A percentile compares a stretch with the other conserved stretches of the same genome.
phyloP scores from a whole-genome alignment of 345 rosid genomes.

The Gossypium rotundifolium region DNA sequence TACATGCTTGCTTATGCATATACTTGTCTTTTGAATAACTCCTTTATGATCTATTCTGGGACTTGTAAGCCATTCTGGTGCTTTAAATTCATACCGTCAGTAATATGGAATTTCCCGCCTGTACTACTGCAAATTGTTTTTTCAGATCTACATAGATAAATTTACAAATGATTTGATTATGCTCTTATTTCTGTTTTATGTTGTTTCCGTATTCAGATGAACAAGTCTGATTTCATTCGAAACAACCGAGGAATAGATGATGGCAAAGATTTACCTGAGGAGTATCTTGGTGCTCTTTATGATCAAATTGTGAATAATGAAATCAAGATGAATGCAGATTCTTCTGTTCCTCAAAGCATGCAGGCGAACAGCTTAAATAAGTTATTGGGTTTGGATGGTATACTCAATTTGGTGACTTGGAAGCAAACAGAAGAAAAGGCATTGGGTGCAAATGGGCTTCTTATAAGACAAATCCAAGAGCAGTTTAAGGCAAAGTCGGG shows the following conservation, averaged over 20 bases:
- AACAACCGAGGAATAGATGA: constrained; percentile 94
- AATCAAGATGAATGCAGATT: constrained; percentile 83
- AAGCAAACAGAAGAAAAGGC: constrained; percentile 90
- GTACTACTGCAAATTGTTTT: neutral
- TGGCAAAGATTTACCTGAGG: constrained; percentile 96
- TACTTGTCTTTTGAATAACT: neutral
- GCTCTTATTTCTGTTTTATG: constrained; percentile 26
- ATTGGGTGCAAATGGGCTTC: constrained; percentile 91
- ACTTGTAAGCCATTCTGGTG: neutral
- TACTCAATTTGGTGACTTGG: constrained; percentile 81
- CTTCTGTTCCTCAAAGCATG: constrained; percentile 73
- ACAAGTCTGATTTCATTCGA: constrained; percentile 76
- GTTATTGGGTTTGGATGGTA: constrained; percentile 87
- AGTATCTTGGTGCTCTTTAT: constrained; percentile 71
- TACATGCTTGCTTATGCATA: neutral
- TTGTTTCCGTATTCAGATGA: constrained; percentile 55
- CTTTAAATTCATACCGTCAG: neutral
- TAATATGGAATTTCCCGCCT: neutral
- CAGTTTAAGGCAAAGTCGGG: constrained; percentile 89
- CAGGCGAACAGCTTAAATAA: constrained; percentile 84
- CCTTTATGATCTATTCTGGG: neutral
- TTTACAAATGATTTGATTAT: neutral
- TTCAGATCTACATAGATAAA: neutral
- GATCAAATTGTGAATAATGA: constrained; percentile 88
- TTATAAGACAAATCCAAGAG: constrained; percentile 87